These are phyloP conservation scores for Salix koriyanagi DNA, from an alignment of 345 rosid genomes.

Conservation along the genomic window DNA sequence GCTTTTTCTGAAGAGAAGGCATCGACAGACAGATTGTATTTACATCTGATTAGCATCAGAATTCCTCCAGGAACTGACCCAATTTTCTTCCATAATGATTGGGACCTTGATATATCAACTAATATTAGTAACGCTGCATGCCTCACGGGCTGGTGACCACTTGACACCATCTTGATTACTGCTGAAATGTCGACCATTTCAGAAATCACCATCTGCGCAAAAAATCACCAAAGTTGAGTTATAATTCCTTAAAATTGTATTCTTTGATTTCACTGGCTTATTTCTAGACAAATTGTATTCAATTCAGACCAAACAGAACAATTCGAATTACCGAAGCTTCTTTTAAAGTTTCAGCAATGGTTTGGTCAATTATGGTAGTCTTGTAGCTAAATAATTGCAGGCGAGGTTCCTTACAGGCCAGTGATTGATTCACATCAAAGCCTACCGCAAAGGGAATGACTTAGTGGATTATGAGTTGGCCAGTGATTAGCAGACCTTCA, in stretches of 20 bases:
- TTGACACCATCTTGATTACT: constrained; percentile 55
- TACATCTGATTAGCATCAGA: constrained; percentile 65
- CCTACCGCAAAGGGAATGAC: not conserved
- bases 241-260: not conserved
- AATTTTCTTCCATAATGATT: constrained; percentile 42
- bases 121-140: constrained; percentile 52
- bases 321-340: not conserved
- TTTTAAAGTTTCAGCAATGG: not conserved
- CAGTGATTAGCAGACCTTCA: too few relatives aligned
- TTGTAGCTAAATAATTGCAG: not conserved
- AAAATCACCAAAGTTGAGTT: not conserved
- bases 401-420: not conserved
- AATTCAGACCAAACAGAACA: not conserved
- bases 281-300: not conserved
- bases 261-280: not conserved
- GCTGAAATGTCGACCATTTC: constrained; percentile 40
- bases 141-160: constrained; percentile 52
- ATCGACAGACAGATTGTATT: constrained; percentile 47
- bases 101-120: constrained; percentile 66
- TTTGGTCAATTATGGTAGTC: not conserved
- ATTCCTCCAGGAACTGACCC: constrained; percentile 65
- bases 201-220: constrained; percentile 60
- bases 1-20: constrained; percentile 53
- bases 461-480: not conserved
- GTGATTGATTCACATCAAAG: not conserved